Evolutionary conservation across 192 early-diverging fungal genomes (phyloP).

Genomic region (Neocallimastix lanati): DNA sequence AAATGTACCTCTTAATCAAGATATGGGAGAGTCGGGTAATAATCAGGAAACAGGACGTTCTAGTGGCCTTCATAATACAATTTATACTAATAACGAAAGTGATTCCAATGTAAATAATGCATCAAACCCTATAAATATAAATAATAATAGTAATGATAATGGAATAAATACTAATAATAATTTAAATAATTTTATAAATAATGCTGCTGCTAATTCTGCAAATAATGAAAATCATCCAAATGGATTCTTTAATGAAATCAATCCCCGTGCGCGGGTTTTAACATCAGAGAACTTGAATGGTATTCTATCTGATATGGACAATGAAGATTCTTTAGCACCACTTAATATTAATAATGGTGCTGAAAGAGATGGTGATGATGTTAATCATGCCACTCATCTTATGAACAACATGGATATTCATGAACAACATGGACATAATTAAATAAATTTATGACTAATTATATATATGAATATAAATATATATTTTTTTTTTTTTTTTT

Average conservation of each 20-base stretch:
- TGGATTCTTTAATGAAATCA: background rate
- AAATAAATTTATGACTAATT: too few species aligned
- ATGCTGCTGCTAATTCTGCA: background rate
- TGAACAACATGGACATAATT: too few species aligned
- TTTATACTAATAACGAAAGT: background rate
- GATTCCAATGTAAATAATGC: background rate
- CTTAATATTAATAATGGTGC: background rate
- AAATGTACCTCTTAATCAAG: background rate
- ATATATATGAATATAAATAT: too few species aligned
- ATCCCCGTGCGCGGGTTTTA: background rate
- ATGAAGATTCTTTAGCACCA: background rate
- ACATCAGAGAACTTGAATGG: background rate
- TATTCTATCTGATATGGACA: background rate
- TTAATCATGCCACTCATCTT: background rate
- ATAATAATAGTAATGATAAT: background rate
- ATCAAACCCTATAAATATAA: background rate
- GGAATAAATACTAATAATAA: background rate
- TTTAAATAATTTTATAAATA: background rate
- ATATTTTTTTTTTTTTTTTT: too few species aligned
- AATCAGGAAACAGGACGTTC: background rate
- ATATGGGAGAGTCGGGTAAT: background rate
- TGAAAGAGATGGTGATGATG: background rate
- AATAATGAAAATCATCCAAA: too few species aligned
- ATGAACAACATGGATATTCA: background rate
- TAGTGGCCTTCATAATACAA: background rate